Percentiles rank a stretch among this genome's conserved stretches.
Conservation (phyloP, 345 rosid species). For the Rhodomyrtus tomentosa region DNA sequence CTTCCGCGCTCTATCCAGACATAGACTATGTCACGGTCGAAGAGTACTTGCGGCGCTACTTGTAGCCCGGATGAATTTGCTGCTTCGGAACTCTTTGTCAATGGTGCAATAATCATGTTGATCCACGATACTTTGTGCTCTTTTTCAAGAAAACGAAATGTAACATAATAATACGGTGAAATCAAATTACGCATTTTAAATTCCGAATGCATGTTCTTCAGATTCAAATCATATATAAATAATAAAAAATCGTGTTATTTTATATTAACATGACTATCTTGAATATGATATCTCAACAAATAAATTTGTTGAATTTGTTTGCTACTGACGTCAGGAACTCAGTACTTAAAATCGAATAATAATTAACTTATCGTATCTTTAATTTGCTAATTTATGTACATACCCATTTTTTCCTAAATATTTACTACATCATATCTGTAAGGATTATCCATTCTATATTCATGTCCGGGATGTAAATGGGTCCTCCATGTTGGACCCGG, state of each 20-base stretch:
- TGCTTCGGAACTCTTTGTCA: not conserved
- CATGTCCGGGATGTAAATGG: not conserved
- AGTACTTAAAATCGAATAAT: not conserved
- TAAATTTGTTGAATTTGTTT: not conserved
- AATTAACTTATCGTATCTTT: not conserved
- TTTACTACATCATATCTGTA: not conserved
- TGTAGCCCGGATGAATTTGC: not conserved
- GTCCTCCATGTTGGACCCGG: not conserved
- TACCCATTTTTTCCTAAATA: not conserved
- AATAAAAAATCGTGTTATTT: not conserved
- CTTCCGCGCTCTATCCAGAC: constrained; percentile 31
- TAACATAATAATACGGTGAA: not conserved
- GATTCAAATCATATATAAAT: not conserved
- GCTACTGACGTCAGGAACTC: not conserved
- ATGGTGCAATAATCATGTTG: not conserved
- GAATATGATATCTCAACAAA: no score
- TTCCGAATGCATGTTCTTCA: not conserved
- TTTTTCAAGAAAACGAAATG: not conserved
- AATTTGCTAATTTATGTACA: not conserved
- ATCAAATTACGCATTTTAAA: not conserved
- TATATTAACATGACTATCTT: no score
- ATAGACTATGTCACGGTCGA: constrained; percentile 20
- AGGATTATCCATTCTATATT: not conserved
- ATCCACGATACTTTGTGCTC: not conserved
- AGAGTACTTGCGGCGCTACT: constrained; percentile 29